Base-by-base conservation (phyloP, 1,139 yeast species). In the Pneumocystis canis region DNA sequence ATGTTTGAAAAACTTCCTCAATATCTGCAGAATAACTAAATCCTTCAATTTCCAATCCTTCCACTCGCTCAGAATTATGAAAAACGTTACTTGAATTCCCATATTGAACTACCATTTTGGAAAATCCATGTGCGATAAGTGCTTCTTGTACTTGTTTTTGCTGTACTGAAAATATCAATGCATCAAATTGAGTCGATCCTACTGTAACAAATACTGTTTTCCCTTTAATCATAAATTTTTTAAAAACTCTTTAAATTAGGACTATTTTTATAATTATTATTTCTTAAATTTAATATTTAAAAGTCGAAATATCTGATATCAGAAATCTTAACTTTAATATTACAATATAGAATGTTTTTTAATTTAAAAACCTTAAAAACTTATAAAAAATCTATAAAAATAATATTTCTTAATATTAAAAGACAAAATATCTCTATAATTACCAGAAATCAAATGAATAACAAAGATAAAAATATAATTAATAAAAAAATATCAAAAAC, bases 141-240 rank as follows among this genome's bases (percentile, higher is more conserved):
- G 69, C 63, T 0, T 69, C 63, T 0, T 84, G 66, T 61, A 85
- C 80, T 0, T 69, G 67, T 0, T 68, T 66, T 6, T 73, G 67
- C 3, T 82, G 66, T 0, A 80, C 74, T 4, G 76, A 69, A 37
- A 72, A 72, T 1, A 89, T 72, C 20, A 89, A 78, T 18, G 71
- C 73, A 5, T 78, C 76, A 72, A 89, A 89, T 16, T 85, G 87
- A 0, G 96, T 88, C 1, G 95, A 95, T 0, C 96, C 96, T 1
- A 94, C 86, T 0, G 95, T 84, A 9, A 86, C 83, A 59, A 84
- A 74, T 1, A 81, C 67, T 5, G 40, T 40, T 60, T 61, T 64
- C n/a, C 32, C 20, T 53, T 11, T 61, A 18, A 9, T 9, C 59
- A 57, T 37, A 9, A 20, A 20, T 28, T n/a, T 7, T 14, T 14